phyloP scores from a whole-genome alignment of 345 rosid genomes.

The Pseudoturritis turrita region DNA sequence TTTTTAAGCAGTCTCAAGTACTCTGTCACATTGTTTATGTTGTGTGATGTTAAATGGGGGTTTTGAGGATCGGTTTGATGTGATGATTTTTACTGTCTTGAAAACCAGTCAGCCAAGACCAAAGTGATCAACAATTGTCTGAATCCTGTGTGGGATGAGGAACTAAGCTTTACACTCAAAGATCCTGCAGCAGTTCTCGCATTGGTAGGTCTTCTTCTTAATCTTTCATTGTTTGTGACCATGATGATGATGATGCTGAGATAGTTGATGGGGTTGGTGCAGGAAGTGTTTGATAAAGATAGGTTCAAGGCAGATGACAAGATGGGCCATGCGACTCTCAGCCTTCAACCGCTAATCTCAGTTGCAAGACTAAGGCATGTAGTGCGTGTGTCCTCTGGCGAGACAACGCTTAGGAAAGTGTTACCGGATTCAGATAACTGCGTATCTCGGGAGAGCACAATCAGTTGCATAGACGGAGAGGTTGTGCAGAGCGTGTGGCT shows the following conservation, averaged over 20 bases:
- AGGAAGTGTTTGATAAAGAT: constrained; percentile 98
- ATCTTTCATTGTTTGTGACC: constrained; percentile 1
- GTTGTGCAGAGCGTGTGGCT: constrained; percentile 90
- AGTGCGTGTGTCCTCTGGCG: constrained; percentile 59
- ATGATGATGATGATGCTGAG: constrained; percentile 7
- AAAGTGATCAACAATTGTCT: constrained; percentile 90
- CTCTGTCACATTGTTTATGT: background rate
- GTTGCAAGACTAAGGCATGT: constrained; percentile 77
- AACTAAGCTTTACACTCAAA: constrained; percentile 61
- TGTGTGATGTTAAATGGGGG: background rate
- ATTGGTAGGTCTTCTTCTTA: constrained; percentile 39
- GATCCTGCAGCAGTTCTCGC: constrained; percentile 63
- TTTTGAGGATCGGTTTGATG: background rate
- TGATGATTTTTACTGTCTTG: constrained; percentile 7
- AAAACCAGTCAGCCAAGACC: constrained; percentile 73
- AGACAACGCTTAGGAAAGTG: constrained; percentile 72
- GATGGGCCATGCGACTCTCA: constrained; percentile 88
- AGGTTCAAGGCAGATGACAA: constrained; percentile 97
- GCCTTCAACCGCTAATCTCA: constrained; percentile 82
- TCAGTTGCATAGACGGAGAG: constrained; percentile 64
- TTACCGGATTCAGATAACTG: constrained; percentile 81
- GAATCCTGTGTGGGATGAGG: constrained; percentile 97
- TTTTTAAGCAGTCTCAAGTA: background rate
- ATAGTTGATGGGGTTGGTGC: constrained; percentile 19
- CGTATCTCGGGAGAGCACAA: constrained; percentile 73